Conservation (phyloP, 75 land plant species). For the Pinus albicaulis region DNA sequence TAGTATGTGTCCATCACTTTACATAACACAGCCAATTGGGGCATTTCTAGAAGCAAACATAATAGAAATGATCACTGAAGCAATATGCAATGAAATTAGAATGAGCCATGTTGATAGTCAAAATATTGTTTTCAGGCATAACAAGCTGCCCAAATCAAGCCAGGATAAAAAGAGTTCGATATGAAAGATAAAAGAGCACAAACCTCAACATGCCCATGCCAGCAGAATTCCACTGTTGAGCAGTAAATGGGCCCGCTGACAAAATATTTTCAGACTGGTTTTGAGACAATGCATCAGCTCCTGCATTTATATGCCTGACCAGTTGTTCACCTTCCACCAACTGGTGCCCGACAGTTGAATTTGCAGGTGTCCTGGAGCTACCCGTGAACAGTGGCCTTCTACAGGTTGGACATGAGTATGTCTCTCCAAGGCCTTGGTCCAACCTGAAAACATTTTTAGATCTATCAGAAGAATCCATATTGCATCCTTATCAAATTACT, state of each 20-base stretch:
- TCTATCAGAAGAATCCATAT: neutral
- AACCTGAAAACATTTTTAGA: conserved; percentile 51
- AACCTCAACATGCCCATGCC: conserved; percentile 53
- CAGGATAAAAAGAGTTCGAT: no score
- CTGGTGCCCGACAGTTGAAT: conserved; percentile 12
- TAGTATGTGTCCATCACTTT: no score
- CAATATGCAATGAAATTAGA: no score
- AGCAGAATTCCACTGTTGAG: conserved; percentile 24
- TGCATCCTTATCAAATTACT: neutral
- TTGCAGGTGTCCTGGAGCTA: conserved; percentile 23
- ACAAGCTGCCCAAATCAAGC: no score
- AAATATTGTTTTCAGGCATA: no score
- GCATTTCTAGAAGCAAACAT: no score
- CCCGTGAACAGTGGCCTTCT: conserved; percentile 82
- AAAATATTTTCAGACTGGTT: conserved; percentile 16
- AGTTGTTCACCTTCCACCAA: conserved; percentile 38
- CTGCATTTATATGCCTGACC: conserved; percentile 35
- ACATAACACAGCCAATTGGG: no score
- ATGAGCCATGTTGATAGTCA: no score
- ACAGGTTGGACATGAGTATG: conserved; percentile 92
- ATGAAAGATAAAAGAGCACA: neutral
- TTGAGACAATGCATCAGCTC: conserved; percentile 21
- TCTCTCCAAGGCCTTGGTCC: conserved; percentile 84
- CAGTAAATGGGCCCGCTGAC: conserved; percentile 22
- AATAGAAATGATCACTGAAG: no score